Percentiles rank a stretch among this genome's conserved stretches.
These are phyloP conservation scores for Salvia miltiorrhiza DNA, from an alignment of 257 asterid genomes.

Conservation along the genomic window DNA sequence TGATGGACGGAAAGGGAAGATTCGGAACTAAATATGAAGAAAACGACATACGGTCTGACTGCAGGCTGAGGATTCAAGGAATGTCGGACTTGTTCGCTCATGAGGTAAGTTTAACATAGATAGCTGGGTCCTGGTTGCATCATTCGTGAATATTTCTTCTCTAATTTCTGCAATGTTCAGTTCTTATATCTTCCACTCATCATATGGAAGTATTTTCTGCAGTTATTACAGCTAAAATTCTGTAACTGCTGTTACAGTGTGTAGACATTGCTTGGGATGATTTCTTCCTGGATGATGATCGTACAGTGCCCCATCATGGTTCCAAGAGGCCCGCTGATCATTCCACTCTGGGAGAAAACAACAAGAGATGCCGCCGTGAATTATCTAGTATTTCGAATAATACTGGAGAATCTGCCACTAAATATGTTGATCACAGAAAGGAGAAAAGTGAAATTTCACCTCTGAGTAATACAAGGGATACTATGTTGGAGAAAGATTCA, in stretches of 20 bases:
- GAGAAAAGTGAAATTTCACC: constrained; percentile 26
- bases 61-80: constrained; percentile 48
- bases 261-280: constrained; percentile 71
- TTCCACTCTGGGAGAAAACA: constrained; percentile 31
- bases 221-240: constrained; percentile 47
- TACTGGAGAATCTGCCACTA: constrained; percentile 28
- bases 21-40: constrained; percentile 41
- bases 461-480: constrained; percentile 31
- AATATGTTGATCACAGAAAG: constrained; percentile 33
- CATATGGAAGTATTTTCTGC: constrained; percentile 35
- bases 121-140: neutral
- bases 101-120: constrained; percentile 31
- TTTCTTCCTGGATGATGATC: constrained; percentile 56
- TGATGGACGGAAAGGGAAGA: constrained; percentile 39
- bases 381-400: constrained; percentile 27
- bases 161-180: neutral
- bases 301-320: constrained; percentile 58
- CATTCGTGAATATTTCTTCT: neutral
- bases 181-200: constrained; percentile 26
- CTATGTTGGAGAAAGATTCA: constrained; percentile 46
- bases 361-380: constrained; percentile 42
- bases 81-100: constrained; percentile 54
- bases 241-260: constrained; percentile 57
- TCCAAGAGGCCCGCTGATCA: constrained; percentile 31
- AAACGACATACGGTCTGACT: constrained; percentile 33